These are phyloP conservation scores for Cytospora schulzeri DNA, from an alignment of 2,329 filamentous ascomycete species.

Conservation along the genomic window DNA sequence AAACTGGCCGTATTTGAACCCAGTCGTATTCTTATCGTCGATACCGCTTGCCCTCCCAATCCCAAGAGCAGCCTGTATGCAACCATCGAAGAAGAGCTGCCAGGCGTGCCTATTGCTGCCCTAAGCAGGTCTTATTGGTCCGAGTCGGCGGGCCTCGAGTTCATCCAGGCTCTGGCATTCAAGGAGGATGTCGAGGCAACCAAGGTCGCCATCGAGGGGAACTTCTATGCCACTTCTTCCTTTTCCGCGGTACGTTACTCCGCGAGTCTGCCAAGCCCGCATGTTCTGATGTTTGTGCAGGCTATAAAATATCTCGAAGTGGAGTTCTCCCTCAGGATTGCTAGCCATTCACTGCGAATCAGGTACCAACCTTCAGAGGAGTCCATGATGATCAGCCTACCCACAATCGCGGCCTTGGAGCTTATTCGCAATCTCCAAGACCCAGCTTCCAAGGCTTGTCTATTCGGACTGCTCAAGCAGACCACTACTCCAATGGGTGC, in stretches of 20 bases:
- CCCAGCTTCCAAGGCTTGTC: constrained; percentile 74
- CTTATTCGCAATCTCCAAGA: constrained; percentile 85
- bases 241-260: constrained; percentile 69
- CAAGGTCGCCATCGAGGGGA: constrained; percentile 77
- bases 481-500: constrained; percentile 88
- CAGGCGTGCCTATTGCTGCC: constrained; percentile 61
- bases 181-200: constrained; percentile 78
- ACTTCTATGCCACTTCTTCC: constrained; percentile 82
- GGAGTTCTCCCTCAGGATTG: constrained; percentile 68
- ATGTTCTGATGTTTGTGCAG: constrained; percentile 48
- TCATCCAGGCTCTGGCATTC: constrained; percentile 78
- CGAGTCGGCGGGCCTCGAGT: constrained; percentile 74
- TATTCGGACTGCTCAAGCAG: constrained; percentile 84
- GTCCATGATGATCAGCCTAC: constrained; percentile 93
- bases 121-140: constrained; percentile 84
- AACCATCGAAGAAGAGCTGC: constrained; percentile 72
- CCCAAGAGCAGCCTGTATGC: constrained; percentile 72
- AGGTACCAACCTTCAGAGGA: constrained; percentile 86
- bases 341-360: constrained; percentile 79
- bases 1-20: constrained; percentile 83
- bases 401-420: constrained; percentile 84
- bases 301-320: constrained; percentile 79
- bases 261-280: no score
- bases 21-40: constrained; percentile 76
- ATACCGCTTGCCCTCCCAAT: constrained; percentile 65